Evolutionary conservation across 2,329 filamentous ascomycete genomes (phyloP).

Genomic region (Stemphylium vesicarium): DNA sequence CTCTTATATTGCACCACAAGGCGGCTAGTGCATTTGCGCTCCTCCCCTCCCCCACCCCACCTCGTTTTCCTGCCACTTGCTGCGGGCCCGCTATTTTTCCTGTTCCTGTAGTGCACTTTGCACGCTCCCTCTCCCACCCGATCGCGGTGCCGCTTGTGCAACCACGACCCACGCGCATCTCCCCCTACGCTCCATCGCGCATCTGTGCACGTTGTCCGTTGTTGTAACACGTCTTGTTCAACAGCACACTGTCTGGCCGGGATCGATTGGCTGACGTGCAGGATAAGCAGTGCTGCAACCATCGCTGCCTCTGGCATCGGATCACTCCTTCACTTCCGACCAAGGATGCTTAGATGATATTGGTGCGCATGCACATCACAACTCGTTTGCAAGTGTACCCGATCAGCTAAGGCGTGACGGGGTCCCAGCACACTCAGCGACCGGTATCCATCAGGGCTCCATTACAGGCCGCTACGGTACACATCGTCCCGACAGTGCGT

Average conservation of each 20-base stretch:
- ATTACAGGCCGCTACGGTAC: slow-evolving; percentile 58
- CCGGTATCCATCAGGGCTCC: slow-evolving; percentile 56
- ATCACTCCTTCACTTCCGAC: slow-evolving; percentile 53
- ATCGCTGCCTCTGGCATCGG: slow-evolving; percentile 51
- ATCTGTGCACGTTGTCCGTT: slow-evolving; percentile 48
- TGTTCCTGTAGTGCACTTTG: slow-evolving; percentile 45
- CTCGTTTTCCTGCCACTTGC: slow-evolving; percentile 36
- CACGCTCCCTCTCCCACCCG: slow-evolving; percentile 40
- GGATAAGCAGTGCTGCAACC: slow-evolving; percentile 53
- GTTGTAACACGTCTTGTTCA: slow-evolving; percentile 45
- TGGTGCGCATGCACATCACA: slow-evolving; percentile 54
- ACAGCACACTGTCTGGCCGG: slow-evolving; percentile 34
- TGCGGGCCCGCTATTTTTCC: slow-evolving; percentile 36
- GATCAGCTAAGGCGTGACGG: slow-evolving; percentile 60
- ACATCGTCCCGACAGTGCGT: slow-evolving; percentile 62
- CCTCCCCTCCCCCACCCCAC: slow-evolving; percentile 13
- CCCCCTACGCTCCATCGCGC: slow-evolving; percentile 29
- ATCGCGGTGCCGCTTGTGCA: slow-evolving; percentile 45
- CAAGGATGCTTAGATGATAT: slow-evolving; percentile 56
- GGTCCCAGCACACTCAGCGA: slow-evolving; percentile 54
- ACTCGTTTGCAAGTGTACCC: slow-evolving; percentile 52
- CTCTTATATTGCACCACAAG: slow-evolving; percentile 40
- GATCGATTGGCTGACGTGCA: slow-evolving; percentile 51
- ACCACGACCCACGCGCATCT: slow-evolving; percentile 42
- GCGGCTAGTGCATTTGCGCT: slow-evolving; percentile 29